A percentile compares a stretch with the other conserved stretches of the same genome.
Conservation (phyloP, 1,284 basidiomycete genomes). For the Puccinia polysora region DNA sequence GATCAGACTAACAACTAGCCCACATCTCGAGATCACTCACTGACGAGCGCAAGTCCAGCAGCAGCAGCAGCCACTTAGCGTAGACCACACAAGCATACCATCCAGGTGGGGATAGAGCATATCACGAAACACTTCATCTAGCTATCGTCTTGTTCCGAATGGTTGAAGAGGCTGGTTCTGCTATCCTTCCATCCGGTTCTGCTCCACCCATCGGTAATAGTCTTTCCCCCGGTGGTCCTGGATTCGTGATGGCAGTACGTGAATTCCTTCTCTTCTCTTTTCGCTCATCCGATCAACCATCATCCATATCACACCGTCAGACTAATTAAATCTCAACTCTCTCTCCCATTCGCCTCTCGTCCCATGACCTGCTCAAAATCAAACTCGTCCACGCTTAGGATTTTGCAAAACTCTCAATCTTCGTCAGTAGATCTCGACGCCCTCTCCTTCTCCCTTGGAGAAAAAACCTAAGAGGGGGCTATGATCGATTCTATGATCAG, state of each 20-base stretch:
- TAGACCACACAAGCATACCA: no score
- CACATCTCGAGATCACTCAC: no score
- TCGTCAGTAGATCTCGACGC: conserved; percentile 1
- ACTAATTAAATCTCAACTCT: background rate
- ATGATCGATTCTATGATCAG: background rate
- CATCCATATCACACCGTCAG: background rate
- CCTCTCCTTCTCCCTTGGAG: background rate
- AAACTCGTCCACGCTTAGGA: conserved; percentile 14
- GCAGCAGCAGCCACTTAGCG: no score
- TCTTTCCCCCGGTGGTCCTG: conserved; percentile 42
- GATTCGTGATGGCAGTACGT: conserved; percentile 39
- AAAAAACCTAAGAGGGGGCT: background rate
- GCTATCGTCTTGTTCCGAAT: no score
- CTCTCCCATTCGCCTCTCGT: background rate
- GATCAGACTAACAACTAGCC: no score
- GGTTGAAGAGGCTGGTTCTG: conserved; percentile 6
- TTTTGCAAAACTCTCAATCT: conserved; percentile 42
- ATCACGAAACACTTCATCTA: no score
- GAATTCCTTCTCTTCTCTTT: no score
- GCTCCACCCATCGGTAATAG: conserved; percentile 39
- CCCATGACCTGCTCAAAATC: background rate
- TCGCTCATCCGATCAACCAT: background rate
- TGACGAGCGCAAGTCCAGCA: no score
- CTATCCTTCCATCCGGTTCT: conserved; percentile 32
- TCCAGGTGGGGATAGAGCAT: no score